Evolutionary conservation across 805 yeast species (phyloP).

Genomic region (Diddensiella santjacobensis): DNA sequence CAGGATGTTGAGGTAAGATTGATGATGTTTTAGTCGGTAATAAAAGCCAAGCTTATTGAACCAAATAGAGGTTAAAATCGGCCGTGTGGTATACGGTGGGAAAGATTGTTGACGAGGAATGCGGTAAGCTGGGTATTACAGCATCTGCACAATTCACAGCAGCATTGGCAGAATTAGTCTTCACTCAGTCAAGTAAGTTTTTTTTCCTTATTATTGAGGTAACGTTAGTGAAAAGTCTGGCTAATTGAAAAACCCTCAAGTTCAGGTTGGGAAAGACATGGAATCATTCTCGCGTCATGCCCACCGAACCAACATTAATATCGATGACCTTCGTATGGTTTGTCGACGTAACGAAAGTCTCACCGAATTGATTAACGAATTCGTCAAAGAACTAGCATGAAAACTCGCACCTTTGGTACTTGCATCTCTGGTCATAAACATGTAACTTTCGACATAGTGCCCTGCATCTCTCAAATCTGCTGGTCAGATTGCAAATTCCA

Average conservation of each 20-base stretch:
- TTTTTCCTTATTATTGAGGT: not conserved
- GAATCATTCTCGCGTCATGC: conserved; percentile 33
- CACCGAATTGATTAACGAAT: conserved; percentile 24
- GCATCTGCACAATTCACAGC: conserved; percentile 34
- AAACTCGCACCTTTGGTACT: no score
- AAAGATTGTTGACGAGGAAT: conserved; percentile 30
- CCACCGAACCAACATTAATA: conserved; percentile 26
- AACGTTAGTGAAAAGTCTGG: not conserved
- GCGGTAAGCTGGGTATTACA: conserved; percentile 20
- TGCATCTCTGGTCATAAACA: no score
- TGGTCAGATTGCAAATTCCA: no score
- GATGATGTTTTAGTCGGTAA: not conserved
- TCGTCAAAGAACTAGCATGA: conserved; percentile 9
- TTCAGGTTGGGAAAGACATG: conserved; percentile 27
- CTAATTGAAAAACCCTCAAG: conserved; percentile 11
- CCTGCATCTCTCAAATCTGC: no score
- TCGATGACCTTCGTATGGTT: conserved; percentile 31
- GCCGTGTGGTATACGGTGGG: conserved; percentile 32
- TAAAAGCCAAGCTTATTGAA: not conserved
- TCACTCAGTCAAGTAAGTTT: conserved; percentile 27
- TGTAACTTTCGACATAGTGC: no score
- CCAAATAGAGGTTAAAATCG: conserved; percentile 22
- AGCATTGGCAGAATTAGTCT: conserved; percentile 32
- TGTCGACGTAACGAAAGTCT: conserved; percentile 31
- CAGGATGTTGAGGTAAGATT: no score